These are phyloP conservation scores for Dactylellina cionopaga DNA, from an alignment of 2,329 filamentous ascomycete genomes.

Conservation along the genomic window DNA sequence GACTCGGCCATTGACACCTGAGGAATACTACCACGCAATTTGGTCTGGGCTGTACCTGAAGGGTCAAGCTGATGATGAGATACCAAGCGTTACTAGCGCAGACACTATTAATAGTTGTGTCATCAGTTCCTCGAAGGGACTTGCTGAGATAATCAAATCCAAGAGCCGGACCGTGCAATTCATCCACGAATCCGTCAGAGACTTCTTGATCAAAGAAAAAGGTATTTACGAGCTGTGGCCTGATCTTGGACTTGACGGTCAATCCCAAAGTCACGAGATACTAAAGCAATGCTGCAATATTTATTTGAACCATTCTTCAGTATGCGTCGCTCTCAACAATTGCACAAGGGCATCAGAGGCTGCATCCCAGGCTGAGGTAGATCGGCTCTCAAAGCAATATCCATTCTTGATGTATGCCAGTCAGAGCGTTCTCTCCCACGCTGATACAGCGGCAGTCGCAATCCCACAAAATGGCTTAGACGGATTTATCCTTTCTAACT, in stretches of 20 bases:
- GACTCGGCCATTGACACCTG: slow-evolving; percentile 41
- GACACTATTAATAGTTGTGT: slow-evolving; percentile 52
- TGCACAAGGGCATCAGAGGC: too few relatives aligned
- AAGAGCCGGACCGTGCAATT: slow-evolving; percentile 58
- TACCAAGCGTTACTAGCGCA: slow-evolving; percentile 6
- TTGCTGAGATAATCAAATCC: slow-evolving; percentile 58
- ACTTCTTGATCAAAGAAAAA: slow-evolving; percentile 58
- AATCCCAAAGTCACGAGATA: slow-evolving; percentile 60
- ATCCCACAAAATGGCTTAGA: slow-evolving; percentile 58
- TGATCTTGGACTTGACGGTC: slow-evolving; percentile 25
- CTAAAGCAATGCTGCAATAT: slow-evolving; percentile 63
- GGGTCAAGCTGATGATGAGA: slow-evolving; percentile 4
- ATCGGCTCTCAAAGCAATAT: slow-evolving; percentile 56
- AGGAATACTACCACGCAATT: slow-evolving; percentile 54
- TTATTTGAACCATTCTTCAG: slow-evolving; percentile 59
- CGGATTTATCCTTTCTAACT: slow-evolving; percentile 56
- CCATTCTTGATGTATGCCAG: slow-evolving; percentile 66
- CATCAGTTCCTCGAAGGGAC: slow-evolving; percentile 58
- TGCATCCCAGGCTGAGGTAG: too few relatives aligned
- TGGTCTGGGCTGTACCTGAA: slow-evolving; percentile 34
- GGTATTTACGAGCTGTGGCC: slow-evolving; percentile 52
- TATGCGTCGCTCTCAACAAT: neutral
- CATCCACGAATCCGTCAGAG: slow-evolving; percentile 60
- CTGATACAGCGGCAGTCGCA: slow-evolving; percentile 59
- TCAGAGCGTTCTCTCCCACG: slow-evolving; percentile 61